A percentile compares a stretch with the other conserved stretches of the same genome.
These are phyloP conservation scores for Skeletonema tropicum DNA, from an alignment of 108 stramenopile species.

Conservation along the genomic window DNA sequence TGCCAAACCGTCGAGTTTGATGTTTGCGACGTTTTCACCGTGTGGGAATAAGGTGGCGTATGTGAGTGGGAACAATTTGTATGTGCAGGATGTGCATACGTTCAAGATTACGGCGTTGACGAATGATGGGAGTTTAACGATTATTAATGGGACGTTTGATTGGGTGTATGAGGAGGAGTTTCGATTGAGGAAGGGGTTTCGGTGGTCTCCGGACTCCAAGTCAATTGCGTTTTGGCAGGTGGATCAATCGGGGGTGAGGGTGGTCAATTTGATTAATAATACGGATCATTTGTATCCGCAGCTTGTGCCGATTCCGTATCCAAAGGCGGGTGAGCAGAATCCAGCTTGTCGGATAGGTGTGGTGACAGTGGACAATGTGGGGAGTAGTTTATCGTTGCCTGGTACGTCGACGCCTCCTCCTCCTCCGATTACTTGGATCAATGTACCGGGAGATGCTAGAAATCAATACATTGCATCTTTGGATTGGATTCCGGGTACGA, in stretches of 20 bases:
- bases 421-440: constrained; percentile 43
- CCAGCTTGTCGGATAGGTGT: constrained; percentile 41
- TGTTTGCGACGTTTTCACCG: constrained; percentile 50
- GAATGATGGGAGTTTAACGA: constrained; percentile 23
- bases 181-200: constrained; percentile 39
- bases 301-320: constrained; percentile 44
- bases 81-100: constrained; percentile 49
- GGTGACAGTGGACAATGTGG: constrained; percentile 19
- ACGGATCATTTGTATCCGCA: constrained; percentile 51
- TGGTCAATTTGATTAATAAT: constrained; percentile 47
- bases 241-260: constrained; percentile 42
- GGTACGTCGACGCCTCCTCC: background rate
- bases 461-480: constrained; percentile 52
- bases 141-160: constrained; percentile 48
- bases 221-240: constrained; percentile 50
- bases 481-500: constrained; percentile 45
- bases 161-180: constrained; percentile 53
- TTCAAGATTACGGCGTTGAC: constrained; percentile 40
- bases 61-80: constrained; percentile 37
- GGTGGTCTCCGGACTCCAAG: constrained; percentile 41
- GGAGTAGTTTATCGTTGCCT: background rate
- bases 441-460: constrained; percentile 44
- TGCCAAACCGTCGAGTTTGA: constrained; percentile 41
- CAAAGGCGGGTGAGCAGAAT: constrained; percentile 52
- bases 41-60: constrained; percentile 45